Base-by-base conservation (phyloP, 495 filamentous ascomycete genomes). In the Bryoglossum gracile region DNA sequence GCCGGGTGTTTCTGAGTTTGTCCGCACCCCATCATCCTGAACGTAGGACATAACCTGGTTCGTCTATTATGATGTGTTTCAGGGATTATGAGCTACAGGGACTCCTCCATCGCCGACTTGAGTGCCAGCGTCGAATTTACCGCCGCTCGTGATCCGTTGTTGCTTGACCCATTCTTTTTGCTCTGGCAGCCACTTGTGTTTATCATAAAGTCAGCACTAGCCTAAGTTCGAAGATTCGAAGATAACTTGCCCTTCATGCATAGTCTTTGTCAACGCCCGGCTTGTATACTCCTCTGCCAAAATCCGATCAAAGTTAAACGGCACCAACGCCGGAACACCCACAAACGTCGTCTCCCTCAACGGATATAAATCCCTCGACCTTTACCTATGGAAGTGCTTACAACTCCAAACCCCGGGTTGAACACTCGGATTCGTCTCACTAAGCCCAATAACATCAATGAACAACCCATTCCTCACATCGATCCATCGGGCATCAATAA, bases 401-500 rank as follows among this genome's bases (percentile, higher is more conserved):
- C 87, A 91, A 56, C 76, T 79, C 81, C 82, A 86, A n/a, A 84
- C 65, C 2, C 81, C 80, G 2, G 84, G 84, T 21, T 54, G 25
- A 3, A 59, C 59, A 10, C 71, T 65, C 8, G 78, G 73, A 22
- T 87, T 69, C n/a, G 82, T 75, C 61, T 86, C 81, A 34, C 76
- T 76, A 21, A 92, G 63, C 19, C 78, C 87, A n/a, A 87, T 94
- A 61, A 94, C 88, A 59, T 94, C 88, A 60, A 94, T 83, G 69
- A 84, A 94, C 46, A 91, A 68, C 6, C 87, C 88, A 51, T 80
- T 92, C 40, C 66, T 62, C 17, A 75, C 70, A 63, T 94, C 87
- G 53, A 94, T 81, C 84, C 84, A 94, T 16, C 87, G 70, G 30
- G 86, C 87, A 64, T 92, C 88, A 58, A 94, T 94, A 26, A 92